Conservation (phyloP, 2,329 filamentous ascomycete species). For the Colletotrichum cordylinicola region DNA sequence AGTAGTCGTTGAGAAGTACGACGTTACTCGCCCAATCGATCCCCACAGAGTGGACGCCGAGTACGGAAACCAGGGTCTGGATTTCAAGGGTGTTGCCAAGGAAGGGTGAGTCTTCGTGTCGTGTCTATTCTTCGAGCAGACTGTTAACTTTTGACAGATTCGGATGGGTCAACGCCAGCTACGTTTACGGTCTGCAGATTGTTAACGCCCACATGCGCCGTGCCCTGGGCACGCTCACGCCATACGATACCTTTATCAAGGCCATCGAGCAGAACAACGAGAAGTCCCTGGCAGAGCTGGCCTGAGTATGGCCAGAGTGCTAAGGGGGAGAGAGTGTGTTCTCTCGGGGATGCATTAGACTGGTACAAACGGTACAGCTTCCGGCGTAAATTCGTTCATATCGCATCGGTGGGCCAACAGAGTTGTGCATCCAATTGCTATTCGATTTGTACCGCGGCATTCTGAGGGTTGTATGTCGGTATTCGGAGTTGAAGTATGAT, state of each 20-base stretch:
- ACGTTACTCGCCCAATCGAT: slow-evolving; percentile 88
- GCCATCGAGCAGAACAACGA: slow-evolving; percentile 64
- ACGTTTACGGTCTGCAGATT: slow-evolving; percentile 90
- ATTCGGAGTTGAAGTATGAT: neutral
- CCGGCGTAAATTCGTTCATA: neutral
- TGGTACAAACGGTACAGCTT: slow-evolving; percentile 10
- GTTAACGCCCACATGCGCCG: slow-evolving; percentile 88
- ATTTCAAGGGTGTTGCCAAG: slow-evolving; percentile 94
- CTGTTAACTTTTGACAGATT: slow-evolving; percentile 66
- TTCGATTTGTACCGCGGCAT: neutral
- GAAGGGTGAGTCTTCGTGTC: slow-evolving; percentile 76
- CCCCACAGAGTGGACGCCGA: slow-evolving; percentile 95
- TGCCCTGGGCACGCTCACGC: slow-evolving; percentile 85
- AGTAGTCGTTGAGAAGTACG: slow-evolving; percentile 98
- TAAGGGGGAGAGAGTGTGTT: neutral
- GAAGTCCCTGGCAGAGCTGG: slow-evolving; percentile 55
- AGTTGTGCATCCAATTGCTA: neutral
- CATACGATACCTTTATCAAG: slow-evolving; percentile 82
- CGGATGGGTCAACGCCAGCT: slow-evolving; percentile 98
- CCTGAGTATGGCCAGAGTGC: slow-evolving; percentile 2
- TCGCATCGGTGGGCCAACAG: neutral
- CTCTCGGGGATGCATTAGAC: neutral
- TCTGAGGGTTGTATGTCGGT: neutral
- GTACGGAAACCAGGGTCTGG: slow-evolving; percentile 94
- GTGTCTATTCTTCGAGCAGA: neutral